Conservation (phyloP, 257 asterid genomes). For the Solanum clarkiae region DNA sequence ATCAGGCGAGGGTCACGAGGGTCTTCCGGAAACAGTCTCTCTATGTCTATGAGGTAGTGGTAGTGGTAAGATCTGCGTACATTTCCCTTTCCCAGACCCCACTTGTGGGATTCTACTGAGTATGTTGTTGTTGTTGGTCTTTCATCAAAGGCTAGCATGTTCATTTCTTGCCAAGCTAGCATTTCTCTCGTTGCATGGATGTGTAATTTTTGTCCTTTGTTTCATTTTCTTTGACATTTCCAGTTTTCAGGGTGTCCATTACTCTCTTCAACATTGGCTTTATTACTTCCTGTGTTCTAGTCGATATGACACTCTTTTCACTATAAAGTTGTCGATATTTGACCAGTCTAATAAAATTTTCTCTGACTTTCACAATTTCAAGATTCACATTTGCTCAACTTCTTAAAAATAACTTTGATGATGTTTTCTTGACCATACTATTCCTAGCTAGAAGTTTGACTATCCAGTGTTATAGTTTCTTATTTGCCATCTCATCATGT, state of each 20-base stretch:
- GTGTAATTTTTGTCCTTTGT: background rate
- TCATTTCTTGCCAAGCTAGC: background rate
- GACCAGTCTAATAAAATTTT: background rate
- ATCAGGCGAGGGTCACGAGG: too few relatives aligned
- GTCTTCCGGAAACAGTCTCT: too few relatives aligned
- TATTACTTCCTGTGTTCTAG: background rate
- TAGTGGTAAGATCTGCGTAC: too few relatives aligned
- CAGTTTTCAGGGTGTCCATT: background rate
- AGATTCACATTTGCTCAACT: background rate
- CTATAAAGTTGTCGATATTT: background rate
- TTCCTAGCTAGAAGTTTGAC: background rate
- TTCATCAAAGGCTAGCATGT: background rate
- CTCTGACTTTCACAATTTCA: background rate
- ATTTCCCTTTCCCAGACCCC: too few relatives aligned
- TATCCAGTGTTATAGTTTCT: background rate
- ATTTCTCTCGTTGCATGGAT: background rate
- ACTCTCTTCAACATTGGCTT: background rate
- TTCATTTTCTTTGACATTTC: background rate
- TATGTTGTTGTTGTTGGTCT: too few relatives aligned
- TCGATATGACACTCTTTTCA: background rate
- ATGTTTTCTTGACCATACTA: background rate
- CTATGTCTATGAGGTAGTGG: too few relatives aligned
- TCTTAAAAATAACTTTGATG: background rate
- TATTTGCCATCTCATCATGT: background rate
- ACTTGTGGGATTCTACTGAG: too few relatives aligned